These are phyloP conservation scores for Miscanthus lutarioriparius DNA, from an alignment of 176 grass and related monocot genomes.

Conservation along the genomic window DNA sequence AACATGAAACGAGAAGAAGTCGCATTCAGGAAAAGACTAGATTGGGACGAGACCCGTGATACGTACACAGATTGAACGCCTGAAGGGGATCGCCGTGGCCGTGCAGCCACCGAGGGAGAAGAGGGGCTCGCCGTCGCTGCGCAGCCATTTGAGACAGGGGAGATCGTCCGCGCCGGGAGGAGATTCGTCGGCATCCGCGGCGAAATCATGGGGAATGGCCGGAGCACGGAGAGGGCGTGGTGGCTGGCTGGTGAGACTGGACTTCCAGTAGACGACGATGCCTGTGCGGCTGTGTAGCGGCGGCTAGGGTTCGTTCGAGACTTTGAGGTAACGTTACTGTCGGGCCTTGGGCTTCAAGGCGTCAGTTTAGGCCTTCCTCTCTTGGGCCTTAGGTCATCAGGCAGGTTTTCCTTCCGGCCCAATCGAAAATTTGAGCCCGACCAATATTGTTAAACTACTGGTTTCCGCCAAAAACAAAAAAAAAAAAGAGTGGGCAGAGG, in stretches of 20 bases:
- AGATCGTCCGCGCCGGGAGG: not conserved
- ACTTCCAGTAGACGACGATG: not conserved
- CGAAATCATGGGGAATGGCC: not conserved
- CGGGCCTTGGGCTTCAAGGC: not conserved
- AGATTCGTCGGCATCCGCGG: not conserved
- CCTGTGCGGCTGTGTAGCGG: not conserved
- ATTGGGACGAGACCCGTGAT: not conserved
- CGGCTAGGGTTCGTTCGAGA: conserved; percentile 15
- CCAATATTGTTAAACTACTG: too few relatives aligned
- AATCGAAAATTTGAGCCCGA: not conserved
- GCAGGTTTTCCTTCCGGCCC: not conserved
- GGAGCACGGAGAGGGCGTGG: not conserved
- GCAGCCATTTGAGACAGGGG: not conserved
- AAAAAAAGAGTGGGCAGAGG: too few relatives aligned
- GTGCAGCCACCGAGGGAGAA: not conserved
- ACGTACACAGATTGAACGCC: not conserved
- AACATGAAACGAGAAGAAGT: not conserved
- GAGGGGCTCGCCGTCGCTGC: not conserved
- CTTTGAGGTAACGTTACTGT: not conserved
- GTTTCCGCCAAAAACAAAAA: too few relatives aligned
- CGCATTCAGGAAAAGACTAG: not conserved
- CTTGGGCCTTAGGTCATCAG: not conserved
- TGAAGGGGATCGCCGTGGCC: not conserved
- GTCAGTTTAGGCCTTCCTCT: not conserved
- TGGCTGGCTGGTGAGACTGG: not conserved